phyloP scores from a whole-genome alignment of 2,329 filamentous ascomycete genomes.

The Xylariaceae sp. region DNA sequence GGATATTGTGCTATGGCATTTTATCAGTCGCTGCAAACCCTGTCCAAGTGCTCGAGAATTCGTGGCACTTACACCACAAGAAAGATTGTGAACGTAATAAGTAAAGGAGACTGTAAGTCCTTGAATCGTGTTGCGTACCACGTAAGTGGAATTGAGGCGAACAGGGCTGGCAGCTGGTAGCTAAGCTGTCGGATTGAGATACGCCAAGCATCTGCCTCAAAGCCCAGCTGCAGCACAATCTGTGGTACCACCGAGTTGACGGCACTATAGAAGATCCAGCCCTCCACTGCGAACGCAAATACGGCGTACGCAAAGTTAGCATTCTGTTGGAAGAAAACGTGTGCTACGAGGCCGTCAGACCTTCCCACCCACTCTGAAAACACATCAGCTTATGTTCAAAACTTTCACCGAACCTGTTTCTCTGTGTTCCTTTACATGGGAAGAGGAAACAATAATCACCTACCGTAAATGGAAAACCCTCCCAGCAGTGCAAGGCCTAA shows the following conservation, averaged over 20 bases:
- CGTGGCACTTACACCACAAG: slow-evolving; percentile 50
- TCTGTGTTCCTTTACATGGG: too few species aligned
- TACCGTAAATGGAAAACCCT: slow-evolving; percentile 49
- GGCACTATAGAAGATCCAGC: slow-evolving; percentile 63
- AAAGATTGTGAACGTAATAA: slow-evolving; percentile 54
- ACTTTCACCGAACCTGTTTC: background rate
- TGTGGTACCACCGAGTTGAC: slow-evolving; percentile 58
- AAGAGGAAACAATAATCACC: slow-evolving; percentile 29
- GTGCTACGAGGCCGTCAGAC: slow-evolving; percentile 59
- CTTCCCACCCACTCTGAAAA: slow-evolving; percentile 60
- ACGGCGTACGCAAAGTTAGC: slow-evolving; percentile 61
- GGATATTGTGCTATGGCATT: slow-evolving; percentile 47
- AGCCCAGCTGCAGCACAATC: slow-evolving; percentile 56
- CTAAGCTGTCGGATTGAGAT: slow-evolving; percentile 56
- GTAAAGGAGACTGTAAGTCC: slow-evolving; percentile 53
- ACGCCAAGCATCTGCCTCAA: slow-evolving; percentile 51
- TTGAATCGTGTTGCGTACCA: slow-evolving; percentile 55
- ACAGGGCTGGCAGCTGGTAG: slow-evolving; percentile 48
- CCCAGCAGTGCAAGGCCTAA: slow-evolving; percentile 49
- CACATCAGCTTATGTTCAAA: background rate
- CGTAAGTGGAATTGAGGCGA: slow-evolving; percentile 50
- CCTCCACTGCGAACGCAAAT: slow-evolving; percentile 63
- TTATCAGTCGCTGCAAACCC: slow-evolving; percentile 9
- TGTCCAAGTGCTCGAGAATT: too few species aligned
- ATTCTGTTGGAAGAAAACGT: slow-evolving; percentile 59